Base-by-base conservation (phyloP, 257 asterid genomes). In the Penstemon newberryi region DNA sequence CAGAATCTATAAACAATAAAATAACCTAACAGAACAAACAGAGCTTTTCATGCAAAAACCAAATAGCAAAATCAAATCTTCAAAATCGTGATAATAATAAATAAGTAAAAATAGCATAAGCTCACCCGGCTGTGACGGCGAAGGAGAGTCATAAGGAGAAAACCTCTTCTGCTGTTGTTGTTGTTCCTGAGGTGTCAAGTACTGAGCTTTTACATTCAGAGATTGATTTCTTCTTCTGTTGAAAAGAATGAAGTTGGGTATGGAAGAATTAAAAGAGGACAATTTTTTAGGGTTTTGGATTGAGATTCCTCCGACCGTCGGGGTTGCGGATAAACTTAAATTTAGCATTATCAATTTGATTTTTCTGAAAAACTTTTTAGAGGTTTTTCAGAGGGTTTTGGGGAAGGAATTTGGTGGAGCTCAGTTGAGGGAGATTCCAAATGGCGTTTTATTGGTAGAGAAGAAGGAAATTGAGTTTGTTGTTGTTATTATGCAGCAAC, bases 171-270 rank as follows among this genome's bases (percentile, higher is more conserved):
- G 87, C 70, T 79, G 79, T 3, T 76, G 66, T 25, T 64, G 81
- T n/a, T 74, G 86, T 57, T 86, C 86, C 68, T 86, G 88, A 52
- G 95, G 83, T 41, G 82, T 81, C 67, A 68, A 44, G 75, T 80
- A 77, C 58, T 86, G 95, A 70, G 85, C 82, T 78, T 78, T 81
- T 25, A 83, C 82, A 55, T 6, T 60, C 37, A 80, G 68, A 3
- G 90, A 54, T 12, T 51, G 4, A 36, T 53, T 45, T 71, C 67
- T 69, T 3, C 66, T 55, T 63, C 50, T 51, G 71, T 75, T 69
- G 71, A 78, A 67, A 50, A 63, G 67, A 47, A 43, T 10, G 3
- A 74, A 72, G 25, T 72, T 77, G 69, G 79, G 75, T 13, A 70
- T 33, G 36, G 70, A 67, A 68, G 74, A 53, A 51, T 57, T 70